These are phyloP conservation scores for Hymenochaete sp. DNA, from an alignment of 1,284 basidiomycete genomes.

Conservation along the genomic window DNA sequence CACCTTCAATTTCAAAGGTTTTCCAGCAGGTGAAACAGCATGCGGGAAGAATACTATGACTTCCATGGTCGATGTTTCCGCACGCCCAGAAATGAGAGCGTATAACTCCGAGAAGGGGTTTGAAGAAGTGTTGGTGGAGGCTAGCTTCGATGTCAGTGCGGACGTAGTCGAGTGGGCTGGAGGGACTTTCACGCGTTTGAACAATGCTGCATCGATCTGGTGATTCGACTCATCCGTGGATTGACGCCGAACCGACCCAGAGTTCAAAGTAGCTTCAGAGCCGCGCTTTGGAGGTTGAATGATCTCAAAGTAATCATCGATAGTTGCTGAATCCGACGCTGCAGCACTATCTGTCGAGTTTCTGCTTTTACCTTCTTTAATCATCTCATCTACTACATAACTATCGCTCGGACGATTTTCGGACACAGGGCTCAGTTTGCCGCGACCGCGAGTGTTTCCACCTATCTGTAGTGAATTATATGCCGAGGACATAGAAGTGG, in stretches of 20 bases:
- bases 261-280: background rate
- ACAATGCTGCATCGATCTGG: constrained; percentile 24
- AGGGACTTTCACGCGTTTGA: constrained; percentile 42
- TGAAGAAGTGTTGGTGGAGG: constrained; percentile 42
- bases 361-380: too few relatives aligned
- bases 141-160: constrained; percentile 58
- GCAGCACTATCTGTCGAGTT: constrained; percentile 6
- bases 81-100: constrained; percentile 67
- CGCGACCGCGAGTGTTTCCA: constrained; percentile 34
- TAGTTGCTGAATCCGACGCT: constrained; percentile 15
- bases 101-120: constrained; percentile 83
- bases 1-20: constrained; percentile 59
- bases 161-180: constrained; percentile 40
- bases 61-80: constrained; percentile 52
- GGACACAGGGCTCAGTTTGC: constrained; percentile 60
- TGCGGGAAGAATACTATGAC: constrained; percentile 87
- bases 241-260: background rate
- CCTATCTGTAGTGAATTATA: constrained; percentile 38
- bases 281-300: constrained; percentile 27
- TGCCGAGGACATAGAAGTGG: constrained; percentile 43
- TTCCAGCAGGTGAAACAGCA: constrained; percentile 52
- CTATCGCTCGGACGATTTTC: constrained; percentile 40
- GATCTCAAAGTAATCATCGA: constrained; percentile 40
- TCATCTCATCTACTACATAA: too few relatives aligned
- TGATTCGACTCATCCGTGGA: constrained; percentile 14